Evolutionary conservation across 2,329 filamentous ascomycete genomes (phyloP), one percentile per base, ranked within the genome.

Genomic region (Curvularia hawaiiensis): DNA sequence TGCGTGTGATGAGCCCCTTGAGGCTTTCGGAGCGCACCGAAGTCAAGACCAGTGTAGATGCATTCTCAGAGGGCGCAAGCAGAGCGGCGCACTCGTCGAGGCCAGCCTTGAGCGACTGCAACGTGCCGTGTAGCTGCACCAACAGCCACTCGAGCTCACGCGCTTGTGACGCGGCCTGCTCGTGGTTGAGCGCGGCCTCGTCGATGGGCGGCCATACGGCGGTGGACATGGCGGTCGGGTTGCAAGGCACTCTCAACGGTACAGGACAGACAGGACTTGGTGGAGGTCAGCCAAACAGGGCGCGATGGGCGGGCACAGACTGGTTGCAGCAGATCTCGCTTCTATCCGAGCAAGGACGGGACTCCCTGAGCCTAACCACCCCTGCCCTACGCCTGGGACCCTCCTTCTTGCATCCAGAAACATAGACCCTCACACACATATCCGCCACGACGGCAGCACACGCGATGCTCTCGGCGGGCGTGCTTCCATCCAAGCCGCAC

Each of bases 1-100:
- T 87, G 52, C 95, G 87, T 1, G 94, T 98, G 59, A 98, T 86
- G 68, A 92, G 91, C 18, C 95, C 95, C 77, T 99, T 99, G 61
- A 98, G 88, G 65, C 85, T 87, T 79, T 99, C 95, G 54, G 91
- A 94, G 54, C 93, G 86, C 54, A 90, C 85, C 14, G 93, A 96
- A 60, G 90, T 95, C 64, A 99, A 84, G 30, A 95, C 93, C 28
- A 99, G 85, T 0, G 94, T 99, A 67, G 89, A 93, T 9, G 92
- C 92, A 1, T 89, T 88, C 71, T 96, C 92, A 62, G 89, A 84
- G 1, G 94, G 92, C 8, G 92, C 90, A 30, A 99, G 86, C 24
- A 98, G 84, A 18, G 89, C 87, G 66, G 92, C 91, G 78, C 93
- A 97, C 78, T 97, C 92, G 74, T 95, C 88, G 3, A 98, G 85